These are phyloP conservation scores for Brassica incana DNA, from an alignment of 345 rosid species.

Conservation along the genomic window DNA sequence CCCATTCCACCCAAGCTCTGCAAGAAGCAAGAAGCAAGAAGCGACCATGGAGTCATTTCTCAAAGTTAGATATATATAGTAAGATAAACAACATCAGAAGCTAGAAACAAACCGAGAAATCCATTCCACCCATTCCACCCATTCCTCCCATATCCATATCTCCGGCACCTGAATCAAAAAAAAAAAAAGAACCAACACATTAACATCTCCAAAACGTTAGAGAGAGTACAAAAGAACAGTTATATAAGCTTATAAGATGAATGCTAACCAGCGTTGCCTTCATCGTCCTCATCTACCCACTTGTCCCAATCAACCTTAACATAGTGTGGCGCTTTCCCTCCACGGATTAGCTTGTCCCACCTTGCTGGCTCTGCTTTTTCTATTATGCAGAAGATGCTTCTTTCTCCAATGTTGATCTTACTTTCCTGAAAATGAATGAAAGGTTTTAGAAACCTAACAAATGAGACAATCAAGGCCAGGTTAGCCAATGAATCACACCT, in stretches of 20 bases:
- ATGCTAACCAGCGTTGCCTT: slow-evolving; percentile 42
- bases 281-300: slow-evolving; percentile 93
- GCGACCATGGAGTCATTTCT: neutral
- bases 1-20: slow-evolving; percentile 40
- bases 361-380: slow-evolving; percentile 77
- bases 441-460: neutral
- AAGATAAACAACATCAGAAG: slow-evolving; percentile 12
- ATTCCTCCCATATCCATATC: slow-evolving; percentile 41
- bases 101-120: slow-evolving; percentile 40
- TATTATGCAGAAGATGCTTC: slow-evolving; percentile 70
- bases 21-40: slow-evolving; percentile 25
- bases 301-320: slow-evolving; percentile 92
- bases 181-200: slow-evolving; percentile 13
- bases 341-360: slow-evolving; percentile 73
- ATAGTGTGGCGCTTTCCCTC: slow-evolving; percentile 70
- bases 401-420: slow-evolving; percentile 65
- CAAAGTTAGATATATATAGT: neutral
- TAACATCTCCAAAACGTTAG: neutral
- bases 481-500: slow-evolving; percentile 47
- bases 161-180: slow-evolving; percentile 46
- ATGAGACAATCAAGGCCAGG: neutral
- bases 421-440: slow-evolving; percentile 51
- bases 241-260: neutral
- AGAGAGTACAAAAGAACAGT: neutral
- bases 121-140: slow-evolving; percentile 44